Conservation (phyloP, 768 basidiomycete genomes). For the Neoboletus subvelutipes region DNA sequence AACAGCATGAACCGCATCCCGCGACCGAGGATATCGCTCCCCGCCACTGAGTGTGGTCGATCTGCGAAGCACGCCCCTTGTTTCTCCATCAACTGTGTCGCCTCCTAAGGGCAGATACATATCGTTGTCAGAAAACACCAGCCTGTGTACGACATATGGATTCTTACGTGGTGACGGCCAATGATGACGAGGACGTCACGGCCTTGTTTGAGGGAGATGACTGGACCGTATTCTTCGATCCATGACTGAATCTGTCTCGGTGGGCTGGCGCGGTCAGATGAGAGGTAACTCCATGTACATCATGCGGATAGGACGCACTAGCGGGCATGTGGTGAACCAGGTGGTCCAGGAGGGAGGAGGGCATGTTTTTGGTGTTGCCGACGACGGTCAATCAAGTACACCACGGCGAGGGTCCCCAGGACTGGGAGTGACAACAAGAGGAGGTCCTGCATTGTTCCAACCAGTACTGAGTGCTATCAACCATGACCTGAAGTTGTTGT, state of each 20-base stretch:
- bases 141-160: not conserved
- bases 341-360: constrained; percentile 22
- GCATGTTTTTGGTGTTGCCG: constrained; percentile 6
- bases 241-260: constrained; percentile 21
- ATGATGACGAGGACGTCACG: constrained; percentile 27
- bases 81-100: constrained; percentile 60
- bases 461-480: too few species aligned
- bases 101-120: constrained; percentile 22
- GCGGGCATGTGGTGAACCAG: constrained; percentile 19
- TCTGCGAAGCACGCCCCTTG: constrained; percentile 53
- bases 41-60: constrained; percentile 51
- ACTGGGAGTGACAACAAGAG: not conserved
- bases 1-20: constrained; percentile 60
- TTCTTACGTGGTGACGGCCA: constrained; percentile 19
- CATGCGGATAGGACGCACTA: constrained; percentile 24
- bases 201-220: constrained; percentile 27
- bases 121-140: not conserved
- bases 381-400: constrained; percentile 8
- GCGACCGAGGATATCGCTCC: constrained; percentile 55
- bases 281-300: too few species aligned
- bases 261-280: constrained; percentile 4
- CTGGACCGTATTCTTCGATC: constrained; percentile 28
- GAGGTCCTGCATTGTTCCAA: too few species aligned
- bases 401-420: not conserved
- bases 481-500: too few species aligned